phyloP scores from a whole-genome alignment of 2,329 filamentous ascomycete genomes.

The Exophiala dermatitidis region DNA sequence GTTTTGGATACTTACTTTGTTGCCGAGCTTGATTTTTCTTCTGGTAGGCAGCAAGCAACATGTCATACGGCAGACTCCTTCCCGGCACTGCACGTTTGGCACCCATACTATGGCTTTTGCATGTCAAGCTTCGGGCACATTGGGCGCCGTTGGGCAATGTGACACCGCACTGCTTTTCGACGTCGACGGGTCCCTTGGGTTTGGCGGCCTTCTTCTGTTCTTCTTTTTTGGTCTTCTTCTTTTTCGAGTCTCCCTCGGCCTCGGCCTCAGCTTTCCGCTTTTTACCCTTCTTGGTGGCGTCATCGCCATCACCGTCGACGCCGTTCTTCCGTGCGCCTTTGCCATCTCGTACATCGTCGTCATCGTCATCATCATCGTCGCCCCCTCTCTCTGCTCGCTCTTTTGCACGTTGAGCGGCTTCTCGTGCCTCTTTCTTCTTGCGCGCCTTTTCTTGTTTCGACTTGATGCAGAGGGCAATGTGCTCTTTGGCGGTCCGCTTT shows the following conservation, averaged over 20 bases:
- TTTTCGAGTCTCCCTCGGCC: constrained; percentile 66
- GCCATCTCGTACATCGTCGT: constrained; percentile 46
- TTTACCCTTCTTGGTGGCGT: constrained; percentile 27
- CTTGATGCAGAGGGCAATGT: constrained; percentile 76
- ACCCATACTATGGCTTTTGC: constrained; percentile 93
- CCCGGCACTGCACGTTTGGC: constrained; percentile 84
- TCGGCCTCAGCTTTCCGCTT: constrained; percentile 30
- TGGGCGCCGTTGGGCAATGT: constrained; percentile 74
- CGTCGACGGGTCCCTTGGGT: constrained; percentile 85
- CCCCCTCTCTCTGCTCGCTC: constrained; percentile 42
- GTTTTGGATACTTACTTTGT: constrained; percentile 63
- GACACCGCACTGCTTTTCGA: constrained; percentile 89
- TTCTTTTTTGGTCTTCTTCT: constrained; percentile 80
- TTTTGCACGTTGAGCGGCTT: constrained; percentile 59
- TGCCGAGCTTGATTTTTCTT: constrained; percentile 99
- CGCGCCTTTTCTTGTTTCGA: constrained; percentile 77
- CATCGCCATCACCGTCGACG: constrained; percentile 13
- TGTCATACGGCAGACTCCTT: constrained; percentile 81
- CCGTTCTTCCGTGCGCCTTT: constrained; percentile 31
- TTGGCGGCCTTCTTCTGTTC: constrained; percentile 82
- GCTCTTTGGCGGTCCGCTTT: constrained; percentile 64
- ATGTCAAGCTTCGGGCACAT: constrained; percentile 81
- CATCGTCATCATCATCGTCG: constrained; percentile 41
- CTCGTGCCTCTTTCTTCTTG: constrained; percentile 66
- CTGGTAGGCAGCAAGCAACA: constrained; percentile 78